Base-by-base conservation (phyloP, 805 yeast species). In the Nakazawaea molendinolei region DNA sequence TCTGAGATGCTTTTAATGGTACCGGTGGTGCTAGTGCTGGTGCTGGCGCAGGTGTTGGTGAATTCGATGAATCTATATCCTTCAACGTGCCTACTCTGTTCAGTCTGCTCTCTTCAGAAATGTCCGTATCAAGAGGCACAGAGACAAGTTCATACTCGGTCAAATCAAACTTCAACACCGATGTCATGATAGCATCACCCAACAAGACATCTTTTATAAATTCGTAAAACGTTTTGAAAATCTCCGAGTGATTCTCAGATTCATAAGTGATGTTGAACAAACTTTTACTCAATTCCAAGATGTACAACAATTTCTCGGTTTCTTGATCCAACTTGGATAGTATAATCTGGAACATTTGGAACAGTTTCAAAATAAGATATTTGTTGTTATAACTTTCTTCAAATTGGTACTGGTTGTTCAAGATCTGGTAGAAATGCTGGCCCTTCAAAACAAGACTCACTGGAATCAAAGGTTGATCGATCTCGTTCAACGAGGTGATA, bases 311-410 rank as follows among this genome's bases (percentile, higher is more conserved):
- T 43, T 47, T 38, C 48, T 60, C 45, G 55, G 46, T 15, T 46
- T 53, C 32, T 30, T 50, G 24, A 43, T 46, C 40, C n/a, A 57
- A 28, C 30, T 57, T 58, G 4, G 36, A 16, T 18, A 44, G 33
- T 17, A 59, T 25, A 7, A 38, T 31, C 15, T 48, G 42, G 21
- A 70, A 56, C 33, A 64, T 52, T 46, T 69, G 69, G 33, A 60
- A 49, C 5, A 56, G 8, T 22, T 71, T 65, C 10, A 67, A 58
- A 7, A 71, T 52, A 33, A 74, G 58, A 46, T 69, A 67, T 6
- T 55, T 47, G 34, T 58, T 56, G 34, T 52, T 53, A 35, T 55
- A 51, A 13, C 36, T 23, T 3, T 16, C 15, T 10, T 31, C 19
- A n/a, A 15, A 16, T n/a, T 22, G 8, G 25, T 56, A 41, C 38